A percentile compares a stretch with the other conserved stretches of the same genome.
Conservation (phyloP, 163 green algal genomes). For the Trebouxia gelatinosa region DNA sequence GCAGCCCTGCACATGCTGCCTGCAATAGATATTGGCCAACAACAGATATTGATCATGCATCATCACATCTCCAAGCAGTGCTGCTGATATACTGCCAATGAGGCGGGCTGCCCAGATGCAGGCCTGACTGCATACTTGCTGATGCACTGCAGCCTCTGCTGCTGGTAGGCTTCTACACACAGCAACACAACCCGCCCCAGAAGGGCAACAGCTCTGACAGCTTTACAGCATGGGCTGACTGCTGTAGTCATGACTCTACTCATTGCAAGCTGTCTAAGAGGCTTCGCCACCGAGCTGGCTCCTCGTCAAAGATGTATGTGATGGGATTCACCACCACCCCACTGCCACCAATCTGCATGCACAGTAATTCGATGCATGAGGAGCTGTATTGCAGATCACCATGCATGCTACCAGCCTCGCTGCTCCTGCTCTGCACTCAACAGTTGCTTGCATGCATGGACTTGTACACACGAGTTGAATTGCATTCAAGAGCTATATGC, state of each 20-base stretch:
- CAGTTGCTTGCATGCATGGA: no score
- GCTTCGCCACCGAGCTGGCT: slow-evolving; percentile 80
- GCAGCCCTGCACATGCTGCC: no score
- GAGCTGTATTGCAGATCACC: neutral
- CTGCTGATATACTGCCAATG: neutral
- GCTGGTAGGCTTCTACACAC: no score
- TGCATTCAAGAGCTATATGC: neutral
- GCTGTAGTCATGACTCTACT: no score
- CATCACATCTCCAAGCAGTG: no score
- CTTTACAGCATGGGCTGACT: no score
- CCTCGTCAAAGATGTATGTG: slow-evolving; percentile 99
- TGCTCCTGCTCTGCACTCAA: neutral
- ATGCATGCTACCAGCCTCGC: neutral
- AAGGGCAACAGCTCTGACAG: no score
- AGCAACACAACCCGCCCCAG: no score
- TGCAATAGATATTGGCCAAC: no score
- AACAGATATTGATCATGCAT: no score
- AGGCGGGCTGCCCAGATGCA: neutral
- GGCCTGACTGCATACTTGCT: neutral
- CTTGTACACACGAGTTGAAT: no score
- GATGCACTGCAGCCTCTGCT: no score
- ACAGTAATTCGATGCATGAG: neutral
- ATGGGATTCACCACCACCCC: slow-evolving; percentile 96
- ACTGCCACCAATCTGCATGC: slow-evolving; percentile 76
- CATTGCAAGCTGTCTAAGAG: slow-evolving; percentile 74